Evolutionary conservation across 441 rosid genomes (phyloP).

Genomic region (Aquilaria agallochum): DNA sequence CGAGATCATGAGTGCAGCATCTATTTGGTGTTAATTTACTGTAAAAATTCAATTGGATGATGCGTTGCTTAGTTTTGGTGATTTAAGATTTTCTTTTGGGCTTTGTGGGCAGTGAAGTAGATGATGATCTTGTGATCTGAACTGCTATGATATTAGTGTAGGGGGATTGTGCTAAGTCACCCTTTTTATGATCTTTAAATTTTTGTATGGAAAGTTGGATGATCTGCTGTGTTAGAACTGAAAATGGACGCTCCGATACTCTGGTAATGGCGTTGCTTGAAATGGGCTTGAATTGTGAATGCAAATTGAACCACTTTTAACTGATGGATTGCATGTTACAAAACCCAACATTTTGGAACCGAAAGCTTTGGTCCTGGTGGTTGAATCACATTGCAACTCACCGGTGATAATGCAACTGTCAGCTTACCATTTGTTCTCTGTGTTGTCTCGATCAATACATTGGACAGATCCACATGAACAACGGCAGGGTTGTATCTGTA

Average conservation of each 20-base stretch:
- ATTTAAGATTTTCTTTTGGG: too few relatives aligned
- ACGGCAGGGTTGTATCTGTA: neutral
- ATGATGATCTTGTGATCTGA: too few relatives aligned
- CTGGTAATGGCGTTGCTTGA: neutral
- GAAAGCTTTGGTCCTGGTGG: too few relatives aligned
- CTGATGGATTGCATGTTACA: constrained; percentile 29
- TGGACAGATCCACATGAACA: constrained; percentile 1
- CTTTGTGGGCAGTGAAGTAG: too few relatives aligned
- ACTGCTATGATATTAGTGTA: too few relatives aligned
- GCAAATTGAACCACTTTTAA: constrained; percentile 13
- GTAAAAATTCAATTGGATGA: too few relatives aligned
- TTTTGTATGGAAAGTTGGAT: neutral
- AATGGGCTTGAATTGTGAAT: neutral
- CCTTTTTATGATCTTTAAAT: neutral
- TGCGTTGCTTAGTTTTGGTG: too few relatives aligned
- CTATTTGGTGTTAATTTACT: too few relatives aligned
- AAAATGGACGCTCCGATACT: neutral
- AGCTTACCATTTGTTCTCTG: too few relatives aligned
- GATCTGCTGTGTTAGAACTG: neutral
- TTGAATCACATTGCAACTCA: too few relatives aligned
- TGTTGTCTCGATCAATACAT: constrained; percentile 1
- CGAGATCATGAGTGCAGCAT: too few relatives aligned
- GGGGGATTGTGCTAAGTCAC: neutral
- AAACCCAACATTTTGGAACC: constrained; percentile 18
- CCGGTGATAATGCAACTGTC: too few relatives aligned